These are phyloP conservation scores for Chaetothyriales sp. DNA, from an alignment of 2,329 filamentous ascomycete genomes.

Conservation along the genomic window DNA sequence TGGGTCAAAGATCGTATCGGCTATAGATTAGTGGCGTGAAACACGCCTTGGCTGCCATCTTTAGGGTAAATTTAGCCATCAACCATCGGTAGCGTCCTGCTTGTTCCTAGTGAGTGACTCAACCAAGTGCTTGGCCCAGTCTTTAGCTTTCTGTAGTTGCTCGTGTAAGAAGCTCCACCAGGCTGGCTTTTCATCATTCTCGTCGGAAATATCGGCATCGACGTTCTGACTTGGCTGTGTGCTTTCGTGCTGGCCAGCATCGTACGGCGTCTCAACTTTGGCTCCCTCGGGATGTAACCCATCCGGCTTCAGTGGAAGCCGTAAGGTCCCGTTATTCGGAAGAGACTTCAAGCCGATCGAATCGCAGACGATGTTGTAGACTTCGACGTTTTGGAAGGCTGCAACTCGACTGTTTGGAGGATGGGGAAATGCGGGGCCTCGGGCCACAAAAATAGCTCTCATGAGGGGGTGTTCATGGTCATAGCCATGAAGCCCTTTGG, in stretches of 20 bases:
- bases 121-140: constrained; percentile 16
- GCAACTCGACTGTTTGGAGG: constrained; percentile 63
- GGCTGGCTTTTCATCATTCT: constrained; percentile 2
- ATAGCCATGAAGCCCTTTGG: constrained; percentile 80
- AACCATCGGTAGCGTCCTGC: constrained; percentile 6
- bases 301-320: constrained; percentile 30
- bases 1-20: not conserved
- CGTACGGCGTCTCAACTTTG: constrained; percentile 6
- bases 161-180: constrained; percentile 17
- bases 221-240: not conserved
- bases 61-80: constrained; percentile 3
- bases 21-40: not conserved
- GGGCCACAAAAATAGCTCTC: constrained; percentile 85
- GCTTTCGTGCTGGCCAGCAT: constrained; percentile 2
- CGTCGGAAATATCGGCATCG: not conserved
- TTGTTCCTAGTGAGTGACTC: constrained; percentile 16
- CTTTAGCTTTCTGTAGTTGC: constrained; percentile 16
- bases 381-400: constrained; percentile 80
- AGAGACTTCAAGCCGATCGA: constrained; percentile 58
- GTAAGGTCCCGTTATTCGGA: constrained; percentile 76
- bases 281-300: constrained; percentile 32
- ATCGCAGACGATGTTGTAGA: constrained; percentile 91
- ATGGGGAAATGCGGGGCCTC: constrained; percentile 85
- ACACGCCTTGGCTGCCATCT: not conserved
- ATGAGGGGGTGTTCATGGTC: constrained; percentile 90